Evolutionary conservation across 306 rosid genomes (phyloP).

Genomic region (Ormosia emarginata): DNA sequence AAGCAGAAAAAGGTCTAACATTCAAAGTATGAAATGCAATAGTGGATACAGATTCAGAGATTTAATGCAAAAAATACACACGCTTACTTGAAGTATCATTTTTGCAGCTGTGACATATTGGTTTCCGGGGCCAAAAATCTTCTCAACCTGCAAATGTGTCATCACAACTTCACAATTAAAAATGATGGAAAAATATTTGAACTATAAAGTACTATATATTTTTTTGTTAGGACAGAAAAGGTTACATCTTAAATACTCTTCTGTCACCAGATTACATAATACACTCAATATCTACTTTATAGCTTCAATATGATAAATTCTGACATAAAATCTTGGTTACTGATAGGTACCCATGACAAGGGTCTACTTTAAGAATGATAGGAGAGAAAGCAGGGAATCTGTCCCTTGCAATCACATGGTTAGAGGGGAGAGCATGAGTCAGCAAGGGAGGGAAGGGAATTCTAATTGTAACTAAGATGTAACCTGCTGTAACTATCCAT

Average conservation of each 20-base stretch:
- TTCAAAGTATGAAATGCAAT: background rate
- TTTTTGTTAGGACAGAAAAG: background rate
- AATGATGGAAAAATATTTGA: background rate
- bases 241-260: background rate
- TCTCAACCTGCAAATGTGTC: conserved; percentile 64
- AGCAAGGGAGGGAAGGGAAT: too few relatives aligned
- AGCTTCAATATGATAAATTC: background rate
- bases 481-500: too few relatives aligned
- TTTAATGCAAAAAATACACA: background rate
- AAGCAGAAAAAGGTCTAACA: background rate
- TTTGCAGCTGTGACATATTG: conserved; percentile 99
- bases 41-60: background rate
- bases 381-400: too few relatives aligned
- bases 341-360: too few relatives aligned
- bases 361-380: too few relatives aligned
- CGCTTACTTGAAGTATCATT: conserved; percentile 91
- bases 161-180: conserved; percentile 18
- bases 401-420: too few relatives aligned
- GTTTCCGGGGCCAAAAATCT: conserved; percentile 94
- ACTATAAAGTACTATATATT: background rate
- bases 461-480: too few relatives aligned
- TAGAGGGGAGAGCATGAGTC: too few relatives aligned
- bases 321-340: too few relatives aligned
- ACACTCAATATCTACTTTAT: background rate
- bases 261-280: background rate